Evolutionary conservation across 805 yeast species (phyloP), one percentile per base, ranked within the genome.

Genomic region (Ogataea zsoltii): DNA sequence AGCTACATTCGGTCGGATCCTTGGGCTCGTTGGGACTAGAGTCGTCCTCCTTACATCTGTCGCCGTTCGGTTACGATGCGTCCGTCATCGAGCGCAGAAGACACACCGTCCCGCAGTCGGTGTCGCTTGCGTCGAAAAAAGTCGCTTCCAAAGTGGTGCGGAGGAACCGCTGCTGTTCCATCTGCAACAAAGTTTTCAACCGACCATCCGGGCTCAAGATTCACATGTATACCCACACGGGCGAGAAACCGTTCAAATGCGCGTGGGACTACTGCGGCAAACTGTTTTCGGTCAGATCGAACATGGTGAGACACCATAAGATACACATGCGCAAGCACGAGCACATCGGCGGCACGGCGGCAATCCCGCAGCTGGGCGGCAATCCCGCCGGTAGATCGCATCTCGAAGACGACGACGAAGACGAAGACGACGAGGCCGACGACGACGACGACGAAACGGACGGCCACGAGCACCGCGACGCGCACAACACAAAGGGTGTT

Each of bases 151-250:
- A 42, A 33, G 38, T 29, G 13, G 31, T 40, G 11, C 45, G 44
- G 34, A 51, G 49, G 41, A 53, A 53, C 38, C 46, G 62, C 39
- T 48, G 55, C 30, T 75, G 73, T 66, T 70, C 65, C 34, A 74
- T 82, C 14, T 88, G 96, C 63, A 75, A 79, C 38, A 88, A 88
- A 62, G 81, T 79, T 43, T 89, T 89, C 69, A 83, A 87, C 55
- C 77, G 96, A 58, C 91, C 96, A 7, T 83, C 90, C 10, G 88
- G 94, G 1, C 69, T 88, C 44, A 84, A 82, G 51, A 88, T 91
- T 3, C 96, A 89, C 64, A 71, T 76, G 53, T 78, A 88, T 53
- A 84, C 87, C 6, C 96, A 89, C 62, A 83, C 89, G 0, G 90
- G 90, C n/a, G 89, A 82, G 57, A 83, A 83, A 53, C 90, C 90